A percentile compares a stretch with the other conserved stretches of the same genome.
Conservation (phyloP, 768 basidiomycete genomes). For the Terana coerulea region DNA sequence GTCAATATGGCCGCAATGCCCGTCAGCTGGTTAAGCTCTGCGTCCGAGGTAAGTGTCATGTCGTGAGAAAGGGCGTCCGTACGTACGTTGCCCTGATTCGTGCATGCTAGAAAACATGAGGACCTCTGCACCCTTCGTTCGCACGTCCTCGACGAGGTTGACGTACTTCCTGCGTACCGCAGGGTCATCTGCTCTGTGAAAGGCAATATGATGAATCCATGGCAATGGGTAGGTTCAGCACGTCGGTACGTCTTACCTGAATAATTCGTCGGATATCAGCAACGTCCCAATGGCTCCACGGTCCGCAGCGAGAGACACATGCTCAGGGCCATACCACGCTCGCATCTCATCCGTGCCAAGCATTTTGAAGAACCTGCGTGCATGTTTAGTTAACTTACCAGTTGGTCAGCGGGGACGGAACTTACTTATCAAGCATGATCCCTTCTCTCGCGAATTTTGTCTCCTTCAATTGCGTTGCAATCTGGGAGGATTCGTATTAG, state of each 20-base stretch:
- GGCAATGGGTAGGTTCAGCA: not conserved
- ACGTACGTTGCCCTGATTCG: slow-evolving; percentile 94
- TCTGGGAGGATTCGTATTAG: slow-evolving; percentile 45
- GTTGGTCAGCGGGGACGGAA: too few species aligned
- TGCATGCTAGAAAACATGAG: slow-evolving; percentile 99
- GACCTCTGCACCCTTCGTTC: slow-evolving; percentile 86
- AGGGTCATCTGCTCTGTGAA: slow-evolving; percentile 73
- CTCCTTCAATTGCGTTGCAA: slow-evolving; percentile 76
- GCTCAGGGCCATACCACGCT: slow-evolving; percentile 98
- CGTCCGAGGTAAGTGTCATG: not conserved
- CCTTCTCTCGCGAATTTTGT: slow-evolving; percentile 97
- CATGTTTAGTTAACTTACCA: too few species aligned
- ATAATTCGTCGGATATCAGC: slow-evolving; percentile 92
- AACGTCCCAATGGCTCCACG: slow-evolving; percentile 92
- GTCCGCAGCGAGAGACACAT: slow-evolving; percentile 88
- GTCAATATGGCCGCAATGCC: slow-evolving; percentile 95
- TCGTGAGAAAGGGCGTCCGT: not conserved
- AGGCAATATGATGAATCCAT: not conserved
- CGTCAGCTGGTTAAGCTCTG: slow-evolving; percentile 94
- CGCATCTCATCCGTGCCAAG: slow-evolving; percentile 90
- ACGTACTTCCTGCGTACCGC: slow-evolving; percentile 80
- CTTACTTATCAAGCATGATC: slow-evolving; percentile 81
- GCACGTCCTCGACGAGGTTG: slow-evolving; percentile 81
- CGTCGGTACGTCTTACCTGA: slow-evolving; percentile 52
- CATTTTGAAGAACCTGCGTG: slow-evolving; percentile 91